phyloP scores from a whole-genome alignment of 108 stramenopile species.

The Cyclostephanos tholiformis region DNA sequence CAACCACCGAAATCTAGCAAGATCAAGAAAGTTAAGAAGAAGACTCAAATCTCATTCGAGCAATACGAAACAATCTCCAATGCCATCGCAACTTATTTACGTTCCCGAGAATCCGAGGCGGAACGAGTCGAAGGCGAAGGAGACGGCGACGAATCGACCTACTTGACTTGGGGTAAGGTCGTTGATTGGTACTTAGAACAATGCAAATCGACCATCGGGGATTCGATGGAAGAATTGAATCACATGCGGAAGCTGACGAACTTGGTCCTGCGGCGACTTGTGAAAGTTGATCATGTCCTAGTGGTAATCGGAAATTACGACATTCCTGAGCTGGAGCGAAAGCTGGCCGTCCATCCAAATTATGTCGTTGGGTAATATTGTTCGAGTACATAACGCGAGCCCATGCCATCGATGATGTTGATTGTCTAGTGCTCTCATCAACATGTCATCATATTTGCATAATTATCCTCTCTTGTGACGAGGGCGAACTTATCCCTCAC shows the following conservation, averaged over 20 bases:
- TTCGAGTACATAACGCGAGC: not conserved
- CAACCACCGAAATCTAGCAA: conserved; percentile 44
- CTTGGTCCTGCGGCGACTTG: conserved; percentile 79
- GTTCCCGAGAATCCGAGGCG: conserved; percentile 78
- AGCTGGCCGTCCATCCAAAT: conserved; percentile 87
- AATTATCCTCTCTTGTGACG: too few relatives aligned
- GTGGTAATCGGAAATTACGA: conserved; percentile 73
- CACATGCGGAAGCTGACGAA: conserved; percentile 83
- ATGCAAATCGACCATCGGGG: conserved; percentile 78
- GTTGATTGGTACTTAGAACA: conserved; percentile 91
- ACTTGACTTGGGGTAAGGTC: conserved; percentile 80
- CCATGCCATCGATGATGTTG: not conserved
- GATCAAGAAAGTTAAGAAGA: conserved; percentile 81
- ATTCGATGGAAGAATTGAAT: conserved; percentile 78
- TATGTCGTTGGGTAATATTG: conserved; percentile 43
- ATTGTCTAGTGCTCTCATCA: not conserved
- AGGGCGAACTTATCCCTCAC: not conserved
- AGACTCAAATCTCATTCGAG: conserved; percentile 94
- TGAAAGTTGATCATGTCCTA: conserved; percentile 79
- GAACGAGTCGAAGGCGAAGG: conserved; percentile 36
- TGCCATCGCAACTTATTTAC: conserved; percentile 88
- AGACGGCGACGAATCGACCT: conserved; percentile 37
- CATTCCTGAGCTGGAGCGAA: conserved; percentile 56
- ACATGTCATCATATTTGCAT: not conserved
- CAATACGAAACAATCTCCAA: conserved; percentile 93